These are phyloP conservation scores for Argentina anserina DNA, from an alignment of 306 rosid species.

Conservation along the genomic window DNA sequence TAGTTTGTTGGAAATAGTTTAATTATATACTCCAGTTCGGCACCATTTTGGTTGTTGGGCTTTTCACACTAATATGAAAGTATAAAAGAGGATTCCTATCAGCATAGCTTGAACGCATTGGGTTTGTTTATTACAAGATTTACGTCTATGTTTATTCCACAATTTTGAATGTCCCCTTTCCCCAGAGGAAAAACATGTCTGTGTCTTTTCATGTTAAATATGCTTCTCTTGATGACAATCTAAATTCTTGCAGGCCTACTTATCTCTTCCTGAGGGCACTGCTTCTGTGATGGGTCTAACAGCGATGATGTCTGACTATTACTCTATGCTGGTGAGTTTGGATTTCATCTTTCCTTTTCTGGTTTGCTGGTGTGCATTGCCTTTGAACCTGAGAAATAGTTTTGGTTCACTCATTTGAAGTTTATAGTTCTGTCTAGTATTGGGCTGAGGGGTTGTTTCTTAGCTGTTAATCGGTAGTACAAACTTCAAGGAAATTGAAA, in stretches of 20 bases:
- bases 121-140: background rate
- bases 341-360: conserved; percentile 10
- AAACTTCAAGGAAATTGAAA: background rate
- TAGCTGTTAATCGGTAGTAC: background rate
- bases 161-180: background rate
- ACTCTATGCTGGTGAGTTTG: conserved; percentile 69
- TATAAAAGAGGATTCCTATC: background rate
- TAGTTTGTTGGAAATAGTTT: background rate
- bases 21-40: background rate
- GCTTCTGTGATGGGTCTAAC: conserved; percentile 91
- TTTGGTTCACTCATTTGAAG: background rate
- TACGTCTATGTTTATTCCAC: background rate
- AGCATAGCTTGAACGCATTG: background rate
- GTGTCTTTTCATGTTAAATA: background rate
- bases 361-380: background rate
- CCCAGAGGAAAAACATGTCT: background rate
- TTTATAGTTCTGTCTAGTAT: background rate
- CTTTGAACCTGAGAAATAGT: background rate
- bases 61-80: background rate
- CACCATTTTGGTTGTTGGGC: background rate
- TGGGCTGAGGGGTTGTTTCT: background rate
- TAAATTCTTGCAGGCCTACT: conserved; percentile 65
- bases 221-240: background rate
- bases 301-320: conserved; percentile 97
- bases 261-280: conserved; percentile 98